Evolutionary conservation across 306 rosid species (phyloP).

Genomic region (Quercus suber): DNA sequence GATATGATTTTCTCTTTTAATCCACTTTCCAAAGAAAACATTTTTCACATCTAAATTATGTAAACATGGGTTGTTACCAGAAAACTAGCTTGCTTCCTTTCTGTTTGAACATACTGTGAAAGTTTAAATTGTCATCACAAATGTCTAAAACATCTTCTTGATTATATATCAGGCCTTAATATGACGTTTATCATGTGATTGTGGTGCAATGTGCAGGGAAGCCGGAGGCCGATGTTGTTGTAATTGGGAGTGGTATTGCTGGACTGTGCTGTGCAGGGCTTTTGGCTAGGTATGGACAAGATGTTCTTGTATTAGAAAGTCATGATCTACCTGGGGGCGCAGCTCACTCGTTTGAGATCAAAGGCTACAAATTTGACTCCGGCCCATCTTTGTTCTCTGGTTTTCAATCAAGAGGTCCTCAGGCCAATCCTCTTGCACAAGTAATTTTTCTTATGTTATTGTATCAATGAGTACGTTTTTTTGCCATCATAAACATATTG

Average conservation of each 20-base stretch:
- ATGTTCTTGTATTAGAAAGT: constrained; percentile 81
- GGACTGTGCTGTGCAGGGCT: constrained; percentile 84
- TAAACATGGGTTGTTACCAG: too few relatives aligned
- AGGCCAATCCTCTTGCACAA: constrained; percentile 90
- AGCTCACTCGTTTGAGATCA: constrained; percentile 76
- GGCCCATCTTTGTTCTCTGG: constrained; percentile 92
- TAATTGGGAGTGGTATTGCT: constrained; percentile 86
- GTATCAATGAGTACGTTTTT: neutral
- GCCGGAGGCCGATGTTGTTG: constrained; percentile 71
- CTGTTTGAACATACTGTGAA: neutral
- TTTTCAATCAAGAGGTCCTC: constrained; percentile 88
- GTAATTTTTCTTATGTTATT: constrained; percentile 14
- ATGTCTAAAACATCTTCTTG: neutral
- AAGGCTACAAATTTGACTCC: constrained; percentile 81
- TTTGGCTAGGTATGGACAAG: constrained; percentile 70
- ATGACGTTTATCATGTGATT: neutral
- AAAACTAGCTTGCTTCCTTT: neutral
- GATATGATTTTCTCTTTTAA: neutral
- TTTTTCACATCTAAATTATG: neutral
- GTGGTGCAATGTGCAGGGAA: constrained; percentile 31
- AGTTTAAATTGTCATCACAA: neutral
- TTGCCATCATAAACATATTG: neutral
- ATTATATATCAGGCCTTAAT: neutral
- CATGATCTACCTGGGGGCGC: constrained; percentile 88
- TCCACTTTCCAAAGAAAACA: neutral